Percentiles rank a stretch among this genome's conserved stretches.
phyloP scores from a whole-genome alignment of 306 rosid species.

The Adenanthera pavonina region DNA sequence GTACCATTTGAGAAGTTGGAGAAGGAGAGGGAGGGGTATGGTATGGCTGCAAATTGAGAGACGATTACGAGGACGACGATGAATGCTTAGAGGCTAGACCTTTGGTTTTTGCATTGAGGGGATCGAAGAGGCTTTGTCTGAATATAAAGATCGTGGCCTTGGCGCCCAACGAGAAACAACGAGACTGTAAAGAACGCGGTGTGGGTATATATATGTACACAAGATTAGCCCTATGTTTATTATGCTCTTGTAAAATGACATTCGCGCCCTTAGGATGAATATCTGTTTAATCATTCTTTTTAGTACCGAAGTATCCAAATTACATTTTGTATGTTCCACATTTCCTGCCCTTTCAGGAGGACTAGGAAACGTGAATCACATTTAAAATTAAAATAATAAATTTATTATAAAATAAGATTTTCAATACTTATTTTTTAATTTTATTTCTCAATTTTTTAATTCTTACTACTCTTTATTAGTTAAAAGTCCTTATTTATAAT shows the following conservation, averaged over 20 bases:
- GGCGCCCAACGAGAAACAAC: background rate
- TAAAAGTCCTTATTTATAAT: no score
- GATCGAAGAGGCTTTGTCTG: background rate
- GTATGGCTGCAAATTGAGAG: background rate
- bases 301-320: no score
- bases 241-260: background rate
- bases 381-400: no score
- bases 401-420: no score
- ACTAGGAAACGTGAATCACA: no score
- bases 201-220: background rate
- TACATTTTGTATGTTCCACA: no score
- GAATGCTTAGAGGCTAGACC: background rate
- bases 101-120: background rate
- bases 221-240: background rate
- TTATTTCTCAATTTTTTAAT: no score
- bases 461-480: no score
- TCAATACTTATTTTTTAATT: no score
- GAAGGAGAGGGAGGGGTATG: background rate
- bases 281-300: no score
- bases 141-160: background rate
- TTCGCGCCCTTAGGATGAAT: background rate
- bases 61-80: background rate
- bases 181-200: background rate
- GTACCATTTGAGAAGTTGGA: conserved; percentile 12
- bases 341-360: no score